Base-by-base conservation (phyloP, 805 yeast genomes). In the Hanseniaspora mollemarum region DNA sequence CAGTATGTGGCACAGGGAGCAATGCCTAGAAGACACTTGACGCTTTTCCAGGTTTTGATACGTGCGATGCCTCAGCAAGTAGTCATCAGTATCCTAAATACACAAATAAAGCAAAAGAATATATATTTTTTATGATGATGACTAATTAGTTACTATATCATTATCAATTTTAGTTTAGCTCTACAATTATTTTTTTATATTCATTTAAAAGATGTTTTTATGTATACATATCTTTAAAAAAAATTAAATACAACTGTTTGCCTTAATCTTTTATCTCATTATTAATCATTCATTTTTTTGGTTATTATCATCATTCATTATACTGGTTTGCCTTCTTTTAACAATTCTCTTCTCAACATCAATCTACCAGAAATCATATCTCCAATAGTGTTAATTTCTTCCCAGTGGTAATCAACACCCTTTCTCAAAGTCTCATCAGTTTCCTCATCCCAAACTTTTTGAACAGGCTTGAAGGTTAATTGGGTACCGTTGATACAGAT, bases 361-460 rank as follows among this genome's bases (percentile, higher is more conserved):
- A 75, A 62, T 60, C 88, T 72, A 36, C 94, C 94, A 60, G 88
- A 82, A 59, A 84, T 70, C 58, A 83, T 76, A 60, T 81, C 85
- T 54, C 78, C 75, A 31, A 79, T 75, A 52, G 71, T 71, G 52
- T 71, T 72, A 68, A 78, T 70, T 44, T 73, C 69, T 46, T 70
- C 67, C 94, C 94, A 84, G 63, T 83, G 92, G 42, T 82, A 67
- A 1, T 72, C 74, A 48, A 66, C 67, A 51, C 87, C 86, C 67
- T 81, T 83, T 69, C 94, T 74, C 60, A 75, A 69, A 38, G 63
- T 63, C 35, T 78, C 66, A 61, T 82, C 74, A 1, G 90, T 78
- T 55, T 79, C 81, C 35, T 71, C 67, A 10, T 70, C 67, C 77
- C 82, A 81, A 52, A 84, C 66, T 7, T 68, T 66, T 42, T 70